Base-by-base conservation (phyloP, 1,284 basidiomycete species). In the Ceratobasidium sp. region DNA sequence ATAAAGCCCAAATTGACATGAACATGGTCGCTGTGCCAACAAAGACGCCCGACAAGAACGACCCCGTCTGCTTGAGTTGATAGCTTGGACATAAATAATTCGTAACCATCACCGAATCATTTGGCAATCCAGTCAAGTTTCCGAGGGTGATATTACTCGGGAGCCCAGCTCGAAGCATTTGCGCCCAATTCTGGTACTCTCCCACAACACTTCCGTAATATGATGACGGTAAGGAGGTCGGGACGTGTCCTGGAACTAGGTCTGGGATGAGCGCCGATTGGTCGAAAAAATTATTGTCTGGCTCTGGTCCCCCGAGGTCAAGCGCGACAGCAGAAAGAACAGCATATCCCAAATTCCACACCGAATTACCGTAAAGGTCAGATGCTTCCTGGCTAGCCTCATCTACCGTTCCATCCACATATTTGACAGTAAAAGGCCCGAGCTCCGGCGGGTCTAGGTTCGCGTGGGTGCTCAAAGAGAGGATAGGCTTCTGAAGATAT, bases 21-120 rank as follows among this genome's bases (percentile, higher is more conserved):
- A 53, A 39, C 64, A 66, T 66, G n/a, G 64, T 66, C 6, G 64
- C 64, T n/a, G 64, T 66, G 16, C 49, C 64, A 7, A 66, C 19
- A 37, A 66, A 66, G 5, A 66, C 48, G 31, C 22, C 24, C 7
- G 34, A n/a, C n/a, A 66, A 39, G 9, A 66, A 54, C 34, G 64
- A 53, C 9, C 29, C 14, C 3, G 16, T 54, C 19, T 3, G 51
- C 29, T 41, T 34, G 29, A 11, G 64, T 24, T 53, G 27, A 54
- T 66, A 66, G 31, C 1, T 66, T 3, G 64, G 48, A n/a, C 64
- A 66, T 41, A 66, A 31, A 31, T 54, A 66, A 19, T 66, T 66
- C 19, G 64, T 54, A 48, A 34, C 13, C 29, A 66, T 66, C 11
- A 1, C 51, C 31, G 64, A 66, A 31, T 24, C 22, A 4, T 27